A percentile compares a stretch with the other conserved stretches of the same genome.
These are phyloP conservation scores for Priceomyces castillae DNA, from an alignment of 805 yeast species.

Conservation along the genomic window DNA sequence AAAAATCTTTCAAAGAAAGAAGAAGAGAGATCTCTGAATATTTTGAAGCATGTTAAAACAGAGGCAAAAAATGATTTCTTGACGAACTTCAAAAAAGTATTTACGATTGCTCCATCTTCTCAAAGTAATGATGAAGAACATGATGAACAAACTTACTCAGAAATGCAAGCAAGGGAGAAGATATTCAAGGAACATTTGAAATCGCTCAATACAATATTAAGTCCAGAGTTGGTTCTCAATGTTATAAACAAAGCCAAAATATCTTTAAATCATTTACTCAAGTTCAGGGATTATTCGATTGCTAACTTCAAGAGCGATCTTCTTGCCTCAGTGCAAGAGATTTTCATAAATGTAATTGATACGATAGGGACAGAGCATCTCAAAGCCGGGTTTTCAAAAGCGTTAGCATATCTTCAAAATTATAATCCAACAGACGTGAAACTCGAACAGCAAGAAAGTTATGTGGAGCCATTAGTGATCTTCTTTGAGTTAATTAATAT, in stretches of 20 bases:
- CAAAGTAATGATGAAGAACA: slow-evolving; percentile 14
- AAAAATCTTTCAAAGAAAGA: slow-evolving; percentile 40
- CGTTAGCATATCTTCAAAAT: slow-evolving; percentile 62
- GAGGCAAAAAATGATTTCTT: slow-evolving; percentile 57
- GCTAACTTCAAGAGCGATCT: slow-evolving; percentile 31
- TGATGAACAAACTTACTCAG: slow-evolving; percentile 46
- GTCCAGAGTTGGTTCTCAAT: slow-evolving; percentile 74
- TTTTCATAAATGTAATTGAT: slow-evolving; percentile 65
- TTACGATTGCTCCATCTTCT: slow-evolving; percentile 36
- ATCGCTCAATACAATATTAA: slow-evolving; percentile 71
- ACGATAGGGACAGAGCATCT: slow-evolving; percentile 71
- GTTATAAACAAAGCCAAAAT: slow-evolving; percentile 66
- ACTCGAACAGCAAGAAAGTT: slow-evolving; percentile 20
- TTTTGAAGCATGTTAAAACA: slow-evolving; percentile 49
- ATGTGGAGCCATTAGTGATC: slow-evolving; percentile 79
- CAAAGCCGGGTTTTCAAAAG: slow-evolving; percentile 80
- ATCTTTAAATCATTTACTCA: slow-evolving; percentile 56
- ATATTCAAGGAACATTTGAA: slow-evolving; percentile 72
- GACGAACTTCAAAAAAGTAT: slow-evolving; percentile 62
- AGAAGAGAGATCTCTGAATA: slow-evolving; percentile 44
- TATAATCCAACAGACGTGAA: slow-evolving; percentile 57
- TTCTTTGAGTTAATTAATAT: slow-evolving; percentile 89
- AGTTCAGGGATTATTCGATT: slow-evolving; percentile 33
- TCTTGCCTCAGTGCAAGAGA: slow-evolving; percentile 47
- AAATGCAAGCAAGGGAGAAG: slow-evolving; percentile 77